Conservation (phyloP, 2,329 filamentous ascomycete genomes). For the Colletotrichum higginsianum region DNA sequence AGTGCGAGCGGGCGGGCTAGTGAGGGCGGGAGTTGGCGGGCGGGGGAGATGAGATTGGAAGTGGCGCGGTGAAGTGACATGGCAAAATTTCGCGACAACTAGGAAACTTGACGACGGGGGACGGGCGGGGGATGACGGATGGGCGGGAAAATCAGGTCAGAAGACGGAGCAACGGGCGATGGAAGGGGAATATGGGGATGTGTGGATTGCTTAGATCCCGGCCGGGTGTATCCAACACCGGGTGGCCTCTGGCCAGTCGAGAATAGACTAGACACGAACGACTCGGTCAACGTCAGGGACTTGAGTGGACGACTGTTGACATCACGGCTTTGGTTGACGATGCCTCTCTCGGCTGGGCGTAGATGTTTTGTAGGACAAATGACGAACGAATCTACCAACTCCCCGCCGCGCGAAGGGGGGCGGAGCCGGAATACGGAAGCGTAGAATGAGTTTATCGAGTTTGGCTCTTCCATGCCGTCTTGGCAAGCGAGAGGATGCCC, state of each 20-base stretch:
- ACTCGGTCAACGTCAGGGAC: conserved; percentile 8
- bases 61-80: not conserved
- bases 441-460: not conserved
- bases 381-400: not conserved
- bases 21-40: conserved; percentile 11
- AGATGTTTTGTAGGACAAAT: conserved; percentile 1
- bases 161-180: not conserved
- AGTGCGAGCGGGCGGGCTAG: not conserved
- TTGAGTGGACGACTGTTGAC: not conserved
- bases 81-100: not conserved
- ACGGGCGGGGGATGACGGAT: not conserved
- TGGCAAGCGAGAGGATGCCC: not conserved
- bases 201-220: not conserved
- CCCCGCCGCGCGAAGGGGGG: too few relatives aligned
- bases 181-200: not conserved
- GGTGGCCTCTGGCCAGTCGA: too few relatives aligned
- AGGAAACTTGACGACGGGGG: not conserved
- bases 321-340: not conserved
- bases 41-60: not conserved
- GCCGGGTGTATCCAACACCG: not conserved
- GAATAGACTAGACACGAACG: not conserved
- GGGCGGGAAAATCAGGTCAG: conserved; percentile 7
- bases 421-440: not conserved
- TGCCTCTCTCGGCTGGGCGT: not conserved
- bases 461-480: not conserved